Base-by-base conservation (phyloP, 495 filamentous ascomycete genomes). In the Penicillium bialowiezense region DNA sequence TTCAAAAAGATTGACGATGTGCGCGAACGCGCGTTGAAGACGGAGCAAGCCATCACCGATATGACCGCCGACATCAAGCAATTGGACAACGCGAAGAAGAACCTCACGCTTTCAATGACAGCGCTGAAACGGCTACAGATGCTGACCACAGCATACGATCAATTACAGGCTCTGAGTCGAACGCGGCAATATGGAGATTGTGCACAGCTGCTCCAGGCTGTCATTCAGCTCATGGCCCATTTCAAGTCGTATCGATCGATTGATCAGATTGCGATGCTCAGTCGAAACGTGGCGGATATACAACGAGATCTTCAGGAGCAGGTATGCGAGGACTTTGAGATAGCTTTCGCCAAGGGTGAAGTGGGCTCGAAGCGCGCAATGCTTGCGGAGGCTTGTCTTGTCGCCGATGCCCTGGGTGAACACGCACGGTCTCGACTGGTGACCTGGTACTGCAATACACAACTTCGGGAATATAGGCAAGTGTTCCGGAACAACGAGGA, bases 31-130 rank as follows among this genome's bases (percentile, higher is more conserved):
- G 93, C 93, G 17, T 79, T 90, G 56, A 84, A 89, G 76, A 96
- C 93, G 9, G 95, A 99, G 71, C 86, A 90, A 59, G 83, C 90
- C 34, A 99, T 99, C 65, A 96, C 92, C 48, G 89, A 91, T 51
- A 99, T 99, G 93, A 99, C 93, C 38, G 92, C 93, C 46, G 95
- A 99, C 62, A 99, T 99, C 68, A 99, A 99, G 70, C 85, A 92
- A 58, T 77, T 99, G 50, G 93, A 99, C 69, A 87, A 87, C 67
- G 96, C 92, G 36, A 99, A 99, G 74, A 85, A 85, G 64, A 97
- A 97, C 69, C 78, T 99, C 17, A 97, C 95, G 10, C 78, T 93
- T 36, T 96, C 91, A 32, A 99, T 99, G 93, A 99, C 93, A 18
- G 95, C 91, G 20, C 74, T 99, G 58, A 99, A 99, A 69, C 79